Base-by-base conservation (phyloP, 2,329 filamentous ascomycete species). In the Ceratocystis variospora region DNA sequence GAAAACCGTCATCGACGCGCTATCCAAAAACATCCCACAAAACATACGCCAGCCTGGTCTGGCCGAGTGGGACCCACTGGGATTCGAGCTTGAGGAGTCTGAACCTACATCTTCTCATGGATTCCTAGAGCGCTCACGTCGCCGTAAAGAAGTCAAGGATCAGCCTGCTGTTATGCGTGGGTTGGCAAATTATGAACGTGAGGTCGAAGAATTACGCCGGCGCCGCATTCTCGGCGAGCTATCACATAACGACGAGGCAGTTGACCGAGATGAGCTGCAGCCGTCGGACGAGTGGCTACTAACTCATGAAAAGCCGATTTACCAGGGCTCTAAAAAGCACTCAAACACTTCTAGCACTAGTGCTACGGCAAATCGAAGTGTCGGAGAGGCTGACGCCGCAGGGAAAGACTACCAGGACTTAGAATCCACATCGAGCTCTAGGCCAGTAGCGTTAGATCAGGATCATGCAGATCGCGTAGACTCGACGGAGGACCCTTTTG, bases 11-110 rank as follows among this genome's bases (percentile, higher is more conserved):
- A 73, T 74, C 7, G 71, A 72, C 19, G 75, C 75, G 1, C 72
- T 82, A 59, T 71, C 71, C 64, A 72, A 73, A 37, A 74, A 75
- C 1, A 71, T 81, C 28, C 79, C 79, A 0, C 68, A 71, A 5
- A 75, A 71, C 44, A 72, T 79, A 66, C 72, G 73, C 17, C 70
- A 72, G 7, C 72, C 72, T 6, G 79, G 77, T 3, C 71, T 81
- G 41, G 73, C 73, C 28, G 76, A 80, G 69, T 82, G 80, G 80
- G 73, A 74, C 62, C 2, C 53, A 15, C 6, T 31, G 8, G 53
- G 22, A 4, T 28, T 57, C 5, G 53, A 57, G 22, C 10, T 57
- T 8, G 53, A 57, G 53, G 53, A 57, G 28, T 28, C 53, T 22
- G 53, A 57, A 25, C 53, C 22, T 28, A 5, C 17, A 5, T 22